These are phyloP conservation scores for Melocanna baccifera DNA, from an alignment of 176 grass and related monocot species.

Conservation along the genomic window DNA sequence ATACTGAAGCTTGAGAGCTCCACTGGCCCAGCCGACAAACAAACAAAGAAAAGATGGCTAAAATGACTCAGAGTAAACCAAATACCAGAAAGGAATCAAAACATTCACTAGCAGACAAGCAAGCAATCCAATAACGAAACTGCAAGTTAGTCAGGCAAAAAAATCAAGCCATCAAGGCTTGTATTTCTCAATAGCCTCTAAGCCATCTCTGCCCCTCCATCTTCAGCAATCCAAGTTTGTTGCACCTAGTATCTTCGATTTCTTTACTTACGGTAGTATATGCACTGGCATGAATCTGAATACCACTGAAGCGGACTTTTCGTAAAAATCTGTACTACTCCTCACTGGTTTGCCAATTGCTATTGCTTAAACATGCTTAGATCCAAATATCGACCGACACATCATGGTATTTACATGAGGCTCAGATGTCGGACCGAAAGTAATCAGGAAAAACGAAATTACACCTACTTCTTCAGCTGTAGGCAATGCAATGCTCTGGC, in stretches of 20 bases:
- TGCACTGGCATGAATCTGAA: not conserved
- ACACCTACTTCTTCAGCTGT: not conserved
- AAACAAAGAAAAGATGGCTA: not conserved
- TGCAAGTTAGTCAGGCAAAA: not conserved
- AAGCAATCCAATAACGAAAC: not conserved
- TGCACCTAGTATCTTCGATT: not conserved
- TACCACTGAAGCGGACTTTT: not conserved
- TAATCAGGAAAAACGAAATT: not conserved
- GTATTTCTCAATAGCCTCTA: not conserved
- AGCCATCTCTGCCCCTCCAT: not conserved
- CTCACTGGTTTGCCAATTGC: not conserved
- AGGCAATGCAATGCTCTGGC: not conserved
- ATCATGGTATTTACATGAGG: not conserved
- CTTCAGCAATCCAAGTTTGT: not conserved
- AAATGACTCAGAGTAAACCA: not conserved
- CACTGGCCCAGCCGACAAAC: not conserved
- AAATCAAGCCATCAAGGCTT: not conserved
- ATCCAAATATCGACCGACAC: not conserved
- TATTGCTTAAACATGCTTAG: not conserved
- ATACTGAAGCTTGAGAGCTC: not conserved
- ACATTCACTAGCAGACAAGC: slow-evolving; percentile 12
- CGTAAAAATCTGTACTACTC: not conserved
- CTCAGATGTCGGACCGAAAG: not conserved
- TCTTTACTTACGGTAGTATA: not conserved
- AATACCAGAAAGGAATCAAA: not conserved